Percentiles rank a stretch among this genome's conserved stretches.
Conservation (phyloP, 108 stramenopile species). For the Craspedostauros australis region DNA sequence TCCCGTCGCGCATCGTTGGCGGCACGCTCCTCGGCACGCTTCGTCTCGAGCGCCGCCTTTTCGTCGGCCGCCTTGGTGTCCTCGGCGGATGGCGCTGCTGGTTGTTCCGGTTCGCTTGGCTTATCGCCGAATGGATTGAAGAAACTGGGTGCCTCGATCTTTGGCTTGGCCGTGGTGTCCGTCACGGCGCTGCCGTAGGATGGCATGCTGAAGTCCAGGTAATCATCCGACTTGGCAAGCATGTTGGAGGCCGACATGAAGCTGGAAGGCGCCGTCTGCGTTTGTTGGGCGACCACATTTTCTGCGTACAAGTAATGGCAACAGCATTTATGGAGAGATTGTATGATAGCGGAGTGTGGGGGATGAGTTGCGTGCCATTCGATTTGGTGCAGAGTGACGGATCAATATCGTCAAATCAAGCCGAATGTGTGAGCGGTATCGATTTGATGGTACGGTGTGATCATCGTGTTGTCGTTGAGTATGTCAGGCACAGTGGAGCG, state of each 20-base stretch:
- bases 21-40: conserved; percentile 35
- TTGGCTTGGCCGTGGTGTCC: conserved; percentile 12
- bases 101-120: conserved; percentile 25
- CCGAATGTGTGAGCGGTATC: too few species aligned
- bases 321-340: too few species aligned
- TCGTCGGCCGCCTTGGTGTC: conserved; percentile 19
- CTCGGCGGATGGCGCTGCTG: conserved; percentile 37
- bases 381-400: neutral
- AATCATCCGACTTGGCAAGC: conserved; percentile 26
- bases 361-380: neutral
- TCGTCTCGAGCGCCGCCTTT: conserved; percentile 34
- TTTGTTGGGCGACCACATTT: too few species aligned
- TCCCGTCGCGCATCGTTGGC: conserved; percentile 39
- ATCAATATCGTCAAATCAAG: too few species aligned
- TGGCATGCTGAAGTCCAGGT: conserved; percentile 74
- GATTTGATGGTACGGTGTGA: too few species aligned
- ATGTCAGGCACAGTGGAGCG: too few species aligned
- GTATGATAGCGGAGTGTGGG: too few species aligned
- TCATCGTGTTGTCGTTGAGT: too few species aligned
- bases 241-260: too few species aligned
- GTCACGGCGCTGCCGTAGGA: conserved; percentile 39
- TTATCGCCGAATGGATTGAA: conserved; percentile 28
- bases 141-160: conserved; percentile 24
- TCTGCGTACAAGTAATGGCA: too few species aligned
- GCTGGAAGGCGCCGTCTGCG: too few species aligned